These are phyloP conservation scores for Hemileia vastatrix DNA, from an alignment of 1,284 basidiomycete species.

Conservation along the genomic window DNA sequence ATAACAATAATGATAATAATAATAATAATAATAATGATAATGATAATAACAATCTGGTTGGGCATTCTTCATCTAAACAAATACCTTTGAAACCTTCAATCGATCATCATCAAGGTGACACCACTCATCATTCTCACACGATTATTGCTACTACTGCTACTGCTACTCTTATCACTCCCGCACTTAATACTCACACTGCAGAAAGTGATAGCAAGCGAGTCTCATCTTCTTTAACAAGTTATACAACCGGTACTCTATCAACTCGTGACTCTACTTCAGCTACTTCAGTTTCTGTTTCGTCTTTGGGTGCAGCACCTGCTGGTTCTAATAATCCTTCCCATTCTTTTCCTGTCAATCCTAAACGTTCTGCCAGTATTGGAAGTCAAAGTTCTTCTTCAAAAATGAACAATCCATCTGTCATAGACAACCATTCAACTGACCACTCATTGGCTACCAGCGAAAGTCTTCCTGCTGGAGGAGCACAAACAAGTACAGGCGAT, in stretches of 20 bases:
- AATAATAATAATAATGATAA: no score
- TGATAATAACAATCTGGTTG: no score
- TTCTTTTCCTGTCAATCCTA: slow-evolving; percentile 49
- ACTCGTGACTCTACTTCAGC: slow-evolving; percentile 75
- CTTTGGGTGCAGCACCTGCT: slow-evolving; percentile 57
- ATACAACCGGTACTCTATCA: slow-evolving; percentile 51
- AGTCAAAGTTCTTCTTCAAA: slow-evolving; percentile 82
- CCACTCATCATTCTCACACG: no score
- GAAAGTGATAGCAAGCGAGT: slow-evolving; percentile 62
- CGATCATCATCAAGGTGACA: no score
- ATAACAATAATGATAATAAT: no score
- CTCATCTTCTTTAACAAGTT: slow-evolving; percentile 75
- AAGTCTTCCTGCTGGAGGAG: slow-evolving; percentile 52
- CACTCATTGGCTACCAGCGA: slow-evolving; percentile 48
- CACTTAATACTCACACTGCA: no score
- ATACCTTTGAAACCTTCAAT: no score
- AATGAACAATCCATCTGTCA: no score
- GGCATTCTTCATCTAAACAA: no score
- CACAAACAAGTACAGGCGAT: slow-evolving; percentile 46
- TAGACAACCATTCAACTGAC: slow-evolving; percentile 9
- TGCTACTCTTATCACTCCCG: no score
- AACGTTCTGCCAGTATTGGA: slow-evolving; percentile 58
- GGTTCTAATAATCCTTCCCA: slow-evolving; percentile 47
- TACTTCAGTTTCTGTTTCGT: slow-evolving; percentile 64
- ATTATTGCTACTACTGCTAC: no score